Base-by-base conservation (phyloP, 257 asterid species). In the Solanum pennellii region DNA sequence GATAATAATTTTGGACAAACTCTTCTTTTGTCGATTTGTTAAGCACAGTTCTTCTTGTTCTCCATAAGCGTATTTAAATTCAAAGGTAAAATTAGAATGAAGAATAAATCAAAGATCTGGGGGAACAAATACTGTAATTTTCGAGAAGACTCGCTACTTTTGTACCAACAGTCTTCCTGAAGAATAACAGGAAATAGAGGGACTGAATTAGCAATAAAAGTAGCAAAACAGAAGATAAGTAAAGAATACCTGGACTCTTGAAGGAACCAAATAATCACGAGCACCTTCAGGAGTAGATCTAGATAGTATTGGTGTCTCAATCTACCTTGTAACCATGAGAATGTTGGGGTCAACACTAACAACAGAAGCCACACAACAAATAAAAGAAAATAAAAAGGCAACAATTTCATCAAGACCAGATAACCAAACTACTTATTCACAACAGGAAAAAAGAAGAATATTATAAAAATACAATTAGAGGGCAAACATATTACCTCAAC, bases 241-340 rank as follows among this genome's bases (percentile, higher is more conserved):
- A 74, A 16, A 86, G 45, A 86, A 60, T 89, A 97, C 99, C 99
- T 97, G 99, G 90, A 97, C 87, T 94, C 99, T 96, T 37, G 99
- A 96, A 86, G 99, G 99, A 88, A 97, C 99, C 92, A 97, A 88
- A 93, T 96, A 97, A 93, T 97, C 99, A 86, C 99, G 93, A 86
- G 99, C 99, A 87, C 99, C 99, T 96, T 97, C 99, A 42, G 99
- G 99, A 89, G 99, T 97, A 86, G 99, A 97, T 92, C 98, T 97
- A 89, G 99, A 95, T 66, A 97, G 95, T 89, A 97, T 91, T 91
- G 99, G 99, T 90, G 99, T 97, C 97, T 96, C 99, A 91, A 97
- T 96, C 99, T 97, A 94, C 99, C 98, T 97, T 95, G 92, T 89
- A 94, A 91, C 89, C 94, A 92, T 91, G 90, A 94, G 92, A 90